Evolutionary conservation across 2,329 filamentous ascomycete genomes (phyloP).

Genomic region (Orbilia javanica): DNA sequence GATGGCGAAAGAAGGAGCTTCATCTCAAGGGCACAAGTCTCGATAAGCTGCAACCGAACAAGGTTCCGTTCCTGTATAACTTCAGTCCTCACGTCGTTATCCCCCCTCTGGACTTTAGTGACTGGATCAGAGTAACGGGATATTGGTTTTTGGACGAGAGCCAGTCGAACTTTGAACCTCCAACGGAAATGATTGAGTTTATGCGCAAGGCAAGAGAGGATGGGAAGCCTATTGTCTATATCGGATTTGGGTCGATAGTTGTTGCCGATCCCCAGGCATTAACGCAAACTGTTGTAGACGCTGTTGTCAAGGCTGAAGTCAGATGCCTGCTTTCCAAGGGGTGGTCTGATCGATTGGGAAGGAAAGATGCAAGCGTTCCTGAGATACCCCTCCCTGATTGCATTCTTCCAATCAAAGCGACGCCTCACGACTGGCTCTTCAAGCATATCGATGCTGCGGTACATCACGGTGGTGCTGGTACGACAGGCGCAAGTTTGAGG

Average conservation of each 20-base stretch:
- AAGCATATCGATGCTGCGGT: constrained; percentile 91
- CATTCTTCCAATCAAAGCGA: constrained; percentile 88
- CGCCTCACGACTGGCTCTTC: constrained; percentile 97
- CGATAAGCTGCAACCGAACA: constrained; percentile 93
- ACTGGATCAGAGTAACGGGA: constrained; percentile 96
- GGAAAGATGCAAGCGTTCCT: constrained; percentile 71
- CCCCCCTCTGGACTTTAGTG: constrained; percentile 92
- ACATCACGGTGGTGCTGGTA: constrained; percentile 94
- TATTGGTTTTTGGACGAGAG: constrained; percentile 97
- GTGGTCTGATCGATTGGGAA: constrained; percentile 87
- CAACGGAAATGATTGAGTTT: constrained; percentile 80
- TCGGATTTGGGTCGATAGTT: constrained; percentile 96
- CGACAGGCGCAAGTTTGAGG: constrained; percentile 90
- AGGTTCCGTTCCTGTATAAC: constrained; percentile 98
- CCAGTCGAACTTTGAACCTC: constrained; percentile 75
- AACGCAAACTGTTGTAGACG: constrained; percentile 92
- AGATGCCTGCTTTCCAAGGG: constrained; percentile 95
- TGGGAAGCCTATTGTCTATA: constrained; percentile 91
- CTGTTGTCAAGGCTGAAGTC: constrained; percentile 89
- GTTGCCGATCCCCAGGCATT: constrained; percentile 89
- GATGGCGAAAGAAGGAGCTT: constrained; percentile 86
- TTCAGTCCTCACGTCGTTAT: constrained; percentile 95
- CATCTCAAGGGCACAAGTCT: constrained; percentile 83
- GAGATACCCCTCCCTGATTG: constrained; percentile 80
- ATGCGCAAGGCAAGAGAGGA: constrained; percentile 85